Evolutionary conservation across 805 yeast species (phyloP), one percentile per base, ranked within the genome.

Genomic region (Candida adriatica): DNA sequence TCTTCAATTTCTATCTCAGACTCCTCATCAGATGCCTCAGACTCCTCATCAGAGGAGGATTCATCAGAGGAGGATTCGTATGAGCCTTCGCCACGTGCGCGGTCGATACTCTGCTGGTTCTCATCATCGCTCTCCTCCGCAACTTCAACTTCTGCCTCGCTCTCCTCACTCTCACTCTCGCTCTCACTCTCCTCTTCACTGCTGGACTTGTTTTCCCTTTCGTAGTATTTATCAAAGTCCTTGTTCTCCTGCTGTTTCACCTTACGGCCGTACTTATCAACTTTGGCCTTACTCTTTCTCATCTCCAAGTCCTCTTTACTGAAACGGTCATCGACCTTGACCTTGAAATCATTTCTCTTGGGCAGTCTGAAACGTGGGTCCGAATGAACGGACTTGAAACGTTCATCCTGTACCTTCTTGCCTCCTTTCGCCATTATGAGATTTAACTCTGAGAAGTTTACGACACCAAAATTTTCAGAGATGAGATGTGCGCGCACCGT

Each of bases 331-430:
- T 92, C 98, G 16, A 92, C 67, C 45, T 82, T 75, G 23, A 86
- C 81, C 53, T 80, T 82, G 39, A 77, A 60, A 35, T 79, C 75
- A 45, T 75, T 77, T 53, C 68, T 69, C 48, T 68, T 79, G 2
- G 95, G 88, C 16, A 75, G 60, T 38, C 73, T 79, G 62, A 90
- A 92, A 41, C 95, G 68, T 4, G 97, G 97, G 57, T 92, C 98
- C 42, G 70, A 73, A 46, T 80, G 85, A 6, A 90, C 80, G 7
- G 76, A 64, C 7, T 81, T 60, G 56, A 90, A 90, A 53, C 97
- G 73, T 16, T 79, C 70, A 60, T 92, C 97, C 4, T 57, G 9
- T 11, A 23, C 25, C 7, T 8, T 15, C 13, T 23, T 26, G 8
- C 15, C 15, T 6, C 15, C 27, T n/a, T 11, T 26, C 6, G 28